These are phyloP conservation scores for Phaseolus lunatus DNA, from an alignment of 306 rosid species.

Conservation along the genomic window DNA sequence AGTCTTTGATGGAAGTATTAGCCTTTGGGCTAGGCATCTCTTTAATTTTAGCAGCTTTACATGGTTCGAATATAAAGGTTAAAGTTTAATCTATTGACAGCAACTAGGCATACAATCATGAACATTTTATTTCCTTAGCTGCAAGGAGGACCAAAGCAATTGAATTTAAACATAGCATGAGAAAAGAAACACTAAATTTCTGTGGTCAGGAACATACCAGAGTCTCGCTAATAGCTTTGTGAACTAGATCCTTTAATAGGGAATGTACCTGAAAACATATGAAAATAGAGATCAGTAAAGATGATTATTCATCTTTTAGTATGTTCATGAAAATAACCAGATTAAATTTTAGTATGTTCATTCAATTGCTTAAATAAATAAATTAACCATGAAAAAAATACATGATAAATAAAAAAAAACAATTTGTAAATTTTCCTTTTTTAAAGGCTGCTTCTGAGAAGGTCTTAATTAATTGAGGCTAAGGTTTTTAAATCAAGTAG, in stretches of 20 bases:
- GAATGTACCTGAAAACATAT: constrained; percentile 69
- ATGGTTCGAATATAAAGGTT: not conserved
- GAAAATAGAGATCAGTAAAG: not conserved
- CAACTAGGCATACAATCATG: not conserved
- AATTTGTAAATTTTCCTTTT: not conserved
- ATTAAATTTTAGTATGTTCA: too few relatives aligned
- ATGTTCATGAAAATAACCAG: too few relatives aligned
- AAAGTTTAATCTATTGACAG: not conserved
- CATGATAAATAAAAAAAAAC: constrained; percentile 5
- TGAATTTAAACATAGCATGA: not conserved
- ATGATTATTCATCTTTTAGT: too few relatives aligned
- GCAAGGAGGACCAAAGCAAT: constrained; percentile 27
- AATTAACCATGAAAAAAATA: constrained; percentile 6
- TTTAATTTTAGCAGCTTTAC: constrained; percentile 21
- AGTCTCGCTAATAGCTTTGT: constrained; percentile 82
- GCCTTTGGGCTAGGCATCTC: not conserved
- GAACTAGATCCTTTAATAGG: constrained; percentile 77
- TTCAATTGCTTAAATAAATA: not conserved
- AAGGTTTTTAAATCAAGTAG: constrained; percentile 15
- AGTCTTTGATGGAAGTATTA: not conserved
- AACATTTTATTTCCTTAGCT: constrained; percentile 9
- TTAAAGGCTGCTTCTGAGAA: not conserved
- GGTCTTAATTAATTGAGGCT: not conserved
- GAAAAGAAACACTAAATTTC: constrained; percentile 16
- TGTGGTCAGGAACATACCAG: constrained; percentile 56